Base-by-base conservation (phyloP, 129 eudicot genomes). In the Glebionis coronaria region DNA sequence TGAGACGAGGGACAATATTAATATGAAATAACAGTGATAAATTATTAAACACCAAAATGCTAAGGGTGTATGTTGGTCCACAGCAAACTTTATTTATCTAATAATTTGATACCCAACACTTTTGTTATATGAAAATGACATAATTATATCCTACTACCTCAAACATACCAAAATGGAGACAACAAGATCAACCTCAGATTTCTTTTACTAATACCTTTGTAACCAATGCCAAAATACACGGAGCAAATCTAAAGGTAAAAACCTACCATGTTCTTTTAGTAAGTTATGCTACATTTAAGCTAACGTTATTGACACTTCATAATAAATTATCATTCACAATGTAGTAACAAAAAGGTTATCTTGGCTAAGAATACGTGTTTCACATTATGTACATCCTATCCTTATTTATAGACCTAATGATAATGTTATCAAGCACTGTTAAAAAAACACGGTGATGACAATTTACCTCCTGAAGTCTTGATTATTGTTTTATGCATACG, bases 111-210 rank as follows among this genome's bases (percentile, higher is more conserved):
- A 47, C 19, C 74, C 66, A 70, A 59, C 65, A 38, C 57, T 56
- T 73, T 73, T 27, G 63, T 64, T 64, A 53, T 55, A 50, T 56
- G 73, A 74, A 67, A 65, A 65, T 57, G 52, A 56, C 78, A 74
- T 45, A 74, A 74, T 74, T 66, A 65, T 74, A 65, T 65, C 55
- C 54, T 65, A 74, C 44, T 56, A 65, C 78, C 72, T 74, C 73
- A 65, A 55, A 65, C 71, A 74, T 28, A 65, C 78, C 73, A 65
- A 74, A 74, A 65, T 56, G 61, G 78, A 66, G 78, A 65, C 78
- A 65, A 29, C 67, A 65, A 74, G 14, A 74, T 74, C 78, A 74
- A 21, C 72, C 40, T 50, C 14, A 56, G 78, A 73, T 73, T 65
- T 66, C 72, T 73, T 64, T 73, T 62, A 65, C 29, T 72, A 65